These are phyloP conservation scores for Kuraishia piskuri DNA, from an alignment of 805 yeast genomes.

Conservation along the genomic window DNA sequence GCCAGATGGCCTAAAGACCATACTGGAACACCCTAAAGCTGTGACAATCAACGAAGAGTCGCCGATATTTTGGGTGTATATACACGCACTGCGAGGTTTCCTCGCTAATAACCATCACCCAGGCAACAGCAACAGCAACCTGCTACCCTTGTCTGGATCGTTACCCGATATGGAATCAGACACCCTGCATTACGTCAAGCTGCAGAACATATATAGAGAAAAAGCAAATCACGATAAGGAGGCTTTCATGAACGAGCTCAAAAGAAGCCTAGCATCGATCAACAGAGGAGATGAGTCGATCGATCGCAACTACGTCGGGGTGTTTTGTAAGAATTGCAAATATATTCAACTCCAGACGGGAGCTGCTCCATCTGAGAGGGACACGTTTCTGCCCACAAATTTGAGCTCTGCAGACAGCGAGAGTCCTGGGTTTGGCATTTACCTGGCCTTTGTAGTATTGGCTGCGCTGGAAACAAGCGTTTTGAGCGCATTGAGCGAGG, in stretches of 20 bases:
- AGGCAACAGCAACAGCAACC: constrained; percentile 20
- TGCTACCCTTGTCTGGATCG: constrained; percentile 64
- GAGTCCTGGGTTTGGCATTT: background rate
- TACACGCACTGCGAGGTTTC: constrained; percentile 45
- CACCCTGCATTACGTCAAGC: constrained; percentile 47
- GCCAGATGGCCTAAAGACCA: constrained; percentile 15
- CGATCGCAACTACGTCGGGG: constrained; percentile 25
- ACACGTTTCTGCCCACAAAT: background rate
- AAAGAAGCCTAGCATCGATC: constrained; percentile 14
- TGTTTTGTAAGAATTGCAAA: constrained; percentile 58
- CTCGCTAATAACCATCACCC: constrained; percentile 13
- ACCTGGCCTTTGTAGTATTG: background rate
- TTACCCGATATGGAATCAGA: constrained; percentile 88
- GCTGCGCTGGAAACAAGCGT: background rate
- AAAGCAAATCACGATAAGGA: constrained; percentile 45
- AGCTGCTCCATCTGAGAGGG: background rate
- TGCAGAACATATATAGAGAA: constrained; percentile 49
- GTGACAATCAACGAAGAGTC: constrained; percentile 14
- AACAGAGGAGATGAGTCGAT: constrained; percentile 23
- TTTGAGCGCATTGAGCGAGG: background rate
- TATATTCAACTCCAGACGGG: constrained; percentile 44
- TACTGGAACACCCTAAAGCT: constrained; percentile 18
- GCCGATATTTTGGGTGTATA: constrained; percentile 53
- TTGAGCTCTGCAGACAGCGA: background rate
- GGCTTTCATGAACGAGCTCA: constrained; percentile 27